Conservation (phyloP, 148 eudicot genomes). For the Chenopodium quinoa region DNA sequence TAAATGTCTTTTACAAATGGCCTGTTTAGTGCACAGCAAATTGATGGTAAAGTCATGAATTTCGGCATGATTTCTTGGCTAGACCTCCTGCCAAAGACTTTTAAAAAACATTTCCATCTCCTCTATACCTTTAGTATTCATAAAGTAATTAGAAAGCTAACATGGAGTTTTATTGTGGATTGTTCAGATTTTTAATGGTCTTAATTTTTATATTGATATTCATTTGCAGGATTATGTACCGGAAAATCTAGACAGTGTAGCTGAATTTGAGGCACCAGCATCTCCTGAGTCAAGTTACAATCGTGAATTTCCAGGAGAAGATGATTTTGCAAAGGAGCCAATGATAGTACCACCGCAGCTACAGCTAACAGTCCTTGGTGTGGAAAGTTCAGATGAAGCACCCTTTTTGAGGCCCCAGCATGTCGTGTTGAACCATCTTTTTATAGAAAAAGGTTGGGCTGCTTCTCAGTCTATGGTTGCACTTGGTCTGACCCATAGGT, state of each 20-base stretch:
- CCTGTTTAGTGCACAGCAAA: neutral
- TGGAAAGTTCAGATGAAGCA: conserved; percentile 37
- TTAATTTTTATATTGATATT: neutral
- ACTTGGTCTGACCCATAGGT: conserved; percentile 79
- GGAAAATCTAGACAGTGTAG: conserved; percentile 64
- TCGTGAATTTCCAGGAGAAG: conserved; percentile 49
- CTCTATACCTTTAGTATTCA: neutral
- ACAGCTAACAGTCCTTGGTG: conserved; percentile 52
- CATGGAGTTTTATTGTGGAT: neutral
- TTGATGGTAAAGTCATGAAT: too few species aligned
- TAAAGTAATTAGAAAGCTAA: neutral
- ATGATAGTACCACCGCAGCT: conserved; percentile 69
- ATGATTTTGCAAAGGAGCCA: conserved; percentile 85
- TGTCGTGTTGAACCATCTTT: conserved; percentile 86
- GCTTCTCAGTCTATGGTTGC: conserved; percentile 74
- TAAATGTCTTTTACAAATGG: neutral
- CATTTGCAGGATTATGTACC: conserved; percentile 72
- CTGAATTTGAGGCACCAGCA: conserved; percentile 71
- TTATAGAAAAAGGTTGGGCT: conserved; percentile 63
- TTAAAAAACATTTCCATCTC: too few species aligned
- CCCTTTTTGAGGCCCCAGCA: conserved; percentile 62
- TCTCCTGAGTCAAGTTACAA: conserved; percentile 85
- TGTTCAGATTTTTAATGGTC: neutral
- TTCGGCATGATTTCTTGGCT: too few species aligned
- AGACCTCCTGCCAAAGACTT: too few species aligned